Evolutionary conservation across 805 yeast genomes (phyloP), one percentile per base, ranked within the genome.

Genomic region (Zygoascus tannicola): DNA sequence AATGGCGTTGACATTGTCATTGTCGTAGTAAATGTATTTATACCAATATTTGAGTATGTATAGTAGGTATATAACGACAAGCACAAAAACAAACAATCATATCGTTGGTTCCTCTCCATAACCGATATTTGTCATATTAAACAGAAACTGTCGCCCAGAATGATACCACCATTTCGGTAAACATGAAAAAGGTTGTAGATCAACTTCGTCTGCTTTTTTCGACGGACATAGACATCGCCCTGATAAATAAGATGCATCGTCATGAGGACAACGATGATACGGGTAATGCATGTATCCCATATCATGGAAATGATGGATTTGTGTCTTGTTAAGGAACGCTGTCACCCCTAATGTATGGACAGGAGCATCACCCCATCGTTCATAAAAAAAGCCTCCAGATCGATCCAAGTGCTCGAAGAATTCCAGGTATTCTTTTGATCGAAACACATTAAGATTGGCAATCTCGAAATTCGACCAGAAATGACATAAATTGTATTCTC

Each of bases 331-430:
- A 49, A 84, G 62, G 36, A 84, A 59, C 35, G 84, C 59, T 0
- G 82, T 59, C 1, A 75, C 78, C 1, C 78, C 94, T 22, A 85
- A 67, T 0, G 90, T 69, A 59, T 86, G 95, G 14, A 86, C 84
- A 0, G 95, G 95, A 0, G 95, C 95, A 64, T 87, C 96, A 14
- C 96, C 96, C 96, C 96, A 87, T 46, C 95, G 66, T 62, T 86
- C 95, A 64, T 86, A 86, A 68, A 82, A 86, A 58, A 87, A 81
- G 2, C 94, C 94, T 47, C 94, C 88, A 1, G 79, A 67, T 36
- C 66, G 63, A 58, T 85, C 92, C 49, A 85, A 70, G 55, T 73
- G 67, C 22, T 80, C 78, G 51, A 85, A 82, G 61, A 78, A 84
- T 38, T 71, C 74, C 26, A 68, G 62, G 62, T 86, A 86, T 14